Base-by-base conservation (phyloP, 306 rosid genomes). In the Lathyrus oleraceus region DNA sequence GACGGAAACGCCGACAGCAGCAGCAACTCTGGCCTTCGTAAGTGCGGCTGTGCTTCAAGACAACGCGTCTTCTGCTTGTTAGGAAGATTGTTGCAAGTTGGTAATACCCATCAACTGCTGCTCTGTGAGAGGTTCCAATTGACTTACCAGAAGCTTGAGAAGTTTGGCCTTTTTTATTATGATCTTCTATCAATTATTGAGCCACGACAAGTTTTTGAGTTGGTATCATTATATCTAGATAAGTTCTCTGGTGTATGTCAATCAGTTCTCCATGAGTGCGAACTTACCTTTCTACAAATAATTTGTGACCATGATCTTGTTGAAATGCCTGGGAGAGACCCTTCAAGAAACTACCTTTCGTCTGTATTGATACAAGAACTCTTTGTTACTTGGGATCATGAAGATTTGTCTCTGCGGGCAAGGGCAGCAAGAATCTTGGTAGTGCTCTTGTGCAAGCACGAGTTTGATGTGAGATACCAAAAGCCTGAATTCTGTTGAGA, bases 291-390 rank as follows among this genome's bases (percentile, higher is more conserved):
- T 83, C 79, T 94, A 67, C 98, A 91, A 82, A 87, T 94, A 67
- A 67, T 91, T 72, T 94, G 97, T 58, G 98, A 94, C 77, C 98
- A 94, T 15, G 98, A 94, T 83, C 97, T 94, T 81, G 95, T 94
- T 69, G 98, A 94, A 88, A 94, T 94, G 98, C 98, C 98, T 63
- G 98, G 98, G 23, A 87, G 98, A 84, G 98, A 94, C 77, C 97
- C 98, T 76, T 94, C 98, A 70, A 94, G 98, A 95, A 94, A 94
- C 83, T 94, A 94, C 79, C 96, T 91, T 51, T 94, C 98, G 0
- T 94, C 98, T 82, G 98, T 90, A 69, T 73, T 94, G 72, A 90
- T 94, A 78, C 98, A 94, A 86, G 98, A 94, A 82, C 88, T 94
- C 66, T 94, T 94, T 85, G 84, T 94, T 76, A 85, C 96, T 8